Evolutionary conservation across 768 basidiomycete genomes (phyloP).

Genomic region (Pulveroboletus sp.): DNA sequence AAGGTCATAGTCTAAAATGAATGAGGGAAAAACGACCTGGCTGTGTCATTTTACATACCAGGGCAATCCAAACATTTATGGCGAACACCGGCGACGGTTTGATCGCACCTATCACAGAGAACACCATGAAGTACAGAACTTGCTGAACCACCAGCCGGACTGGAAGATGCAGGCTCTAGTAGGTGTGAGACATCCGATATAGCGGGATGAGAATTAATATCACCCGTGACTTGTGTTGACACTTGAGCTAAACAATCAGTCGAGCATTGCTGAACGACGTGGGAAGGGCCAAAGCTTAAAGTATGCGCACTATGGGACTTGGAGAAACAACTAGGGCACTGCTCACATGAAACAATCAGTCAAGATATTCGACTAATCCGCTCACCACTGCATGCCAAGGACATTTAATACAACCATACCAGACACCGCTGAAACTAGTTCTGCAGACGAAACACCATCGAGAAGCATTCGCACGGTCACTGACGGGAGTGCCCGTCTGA

Average conservation of each 20-base stretch:
- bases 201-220: neutral
- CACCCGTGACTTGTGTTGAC: neutral
- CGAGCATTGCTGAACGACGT: constrained; percentile 23
- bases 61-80: constrained; percentile 82
- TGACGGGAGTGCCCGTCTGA: neutral
- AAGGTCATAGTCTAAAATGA: constrained; percentile 62
- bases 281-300: constrained; percentile 31
- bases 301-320: constrained; percentile 28
- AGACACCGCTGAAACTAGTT: constrained; percentile 19
- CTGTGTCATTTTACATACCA: constrained; percentile 37
- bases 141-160: neutral
- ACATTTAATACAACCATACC: constrained; percentile 33
- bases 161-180: neutral
- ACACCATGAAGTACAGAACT: constrained; percentile 50
- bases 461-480: neutral
- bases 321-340: constrained; percentile 29
- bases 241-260: neutral
- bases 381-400: constrained; percentile 32
- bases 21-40: neutral
- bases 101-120: constrained; percentile 64
- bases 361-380: neutral
- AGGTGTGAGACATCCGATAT: neutral
- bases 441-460: constrained; percentile 33
- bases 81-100: constrained; percentile 58
- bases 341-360: constrained; percentile 6